Conservation (phyloP, 768 basidiomycete species). For the Podaxis mareebaensis region DNA sequence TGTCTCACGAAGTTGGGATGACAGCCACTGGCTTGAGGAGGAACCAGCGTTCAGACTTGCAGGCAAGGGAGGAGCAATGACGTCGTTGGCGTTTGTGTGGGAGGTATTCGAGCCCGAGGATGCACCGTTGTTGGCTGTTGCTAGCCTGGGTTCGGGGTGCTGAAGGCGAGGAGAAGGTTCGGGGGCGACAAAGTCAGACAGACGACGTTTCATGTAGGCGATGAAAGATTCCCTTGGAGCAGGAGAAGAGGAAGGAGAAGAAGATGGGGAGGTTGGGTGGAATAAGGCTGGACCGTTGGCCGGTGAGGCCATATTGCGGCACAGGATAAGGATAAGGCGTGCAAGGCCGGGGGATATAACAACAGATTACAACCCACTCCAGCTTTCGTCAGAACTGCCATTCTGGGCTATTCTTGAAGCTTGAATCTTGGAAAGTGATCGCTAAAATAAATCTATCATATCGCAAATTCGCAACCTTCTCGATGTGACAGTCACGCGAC, state of each 20-base stretch:
- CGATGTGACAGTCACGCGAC: not conserved
- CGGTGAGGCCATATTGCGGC: not conserved
- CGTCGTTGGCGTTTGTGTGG: constrained; percentile 6
- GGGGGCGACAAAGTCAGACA: constrained; percentile 26
- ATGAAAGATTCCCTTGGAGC: constrained; percentile 19
- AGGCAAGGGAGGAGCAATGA: not conserved
- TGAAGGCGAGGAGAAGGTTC: constrained; percentile 18
- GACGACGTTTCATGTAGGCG: constrained; percentile 29
- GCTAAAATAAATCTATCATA: constrained; percentile 5
- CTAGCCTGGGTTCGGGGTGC: constrained; percentile 10
- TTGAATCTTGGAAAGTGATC: not conserved
- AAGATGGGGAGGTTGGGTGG: not conserved
- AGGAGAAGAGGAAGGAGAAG: constrained; percentile 1
- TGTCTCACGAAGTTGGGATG: not conserved
- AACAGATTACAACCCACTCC: not conserved
- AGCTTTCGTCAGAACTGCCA: not conserved
- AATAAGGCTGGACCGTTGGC: not conserved
- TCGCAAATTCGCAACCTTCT: not conserved
- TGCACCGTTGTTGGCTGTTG: not conserved
- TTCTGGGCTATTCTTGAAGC: not conserved
- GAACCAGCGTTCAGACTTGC: not conserved
- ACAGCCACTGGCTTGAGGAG: not conserved
- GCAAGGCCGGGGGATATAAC: not conserved
- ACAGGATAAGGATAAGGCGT: not conserved
- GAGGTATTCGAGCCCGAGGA: not conserved